Base-by-base conservation (phyloP, 768 basidiomycete species). In the Tremella fuciformis region DNA sequence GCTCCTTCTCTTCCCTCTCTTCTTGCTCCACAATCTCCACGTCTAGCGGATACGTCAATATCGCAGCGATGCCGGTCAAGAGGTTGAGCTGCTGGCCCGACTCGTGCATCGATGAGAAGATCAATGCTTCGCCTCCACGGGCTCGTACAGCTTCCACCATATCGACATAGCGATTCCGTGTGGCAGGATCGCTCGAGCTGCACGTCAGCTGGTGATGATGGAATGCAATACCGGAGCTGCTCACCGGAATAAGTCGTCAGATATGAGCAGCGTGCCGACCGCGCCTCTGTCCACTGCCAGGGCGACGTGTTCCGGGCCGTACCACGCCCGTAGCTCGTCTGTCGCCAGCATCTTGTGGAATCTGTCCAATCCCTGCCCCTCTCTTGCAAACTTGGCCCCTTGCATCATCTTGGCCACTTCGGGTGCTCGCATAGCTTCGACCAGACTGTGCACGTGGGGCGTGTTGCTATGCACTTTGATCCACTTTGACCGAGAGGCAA, bases 61-160 rank as follows among this genome's bases (percentile, higher is more conserved):
- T 89, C 1, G 96, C 96, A 19, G 94, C 94, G 19, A 98, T 84
- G 1, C 96, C 96, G 8, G 91, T 93, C 40, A 98, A 75, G 64
- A 93, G 88, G 74, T 97, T 96, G n/a, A 99, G 81, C 74, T 99
- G 96, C 82, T 97, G 92, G 13, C 96, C 96, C 19, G 89, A 91
- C 78, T 99, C 96, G 73, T 99, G 96, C 96, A 99, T 98, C 70
- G 92, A 97, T 3, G 94, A 98, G 77, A 98, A 99, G 64, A 97
- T 92, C 18, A 97, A 81, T 4, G 92, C 92, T 72, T 98, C 93
- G 22, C 86, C 94, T 22, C 92, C 91, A 64, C 88, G 89, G 47
- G 85, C 82, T 66, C 87, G 85, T 15, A 97, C 91, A 37, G 84
- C 85, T 76, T 99, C 94, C 0, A 94, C 91, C 37, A 98, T 81